A percentile compares a stretch with the other conserved stretches of the same genome.
phyloP scores from a whole-genome alignment of 2,329 filamentous ascomycete species.

The Fusarium newnesense region DNA sequence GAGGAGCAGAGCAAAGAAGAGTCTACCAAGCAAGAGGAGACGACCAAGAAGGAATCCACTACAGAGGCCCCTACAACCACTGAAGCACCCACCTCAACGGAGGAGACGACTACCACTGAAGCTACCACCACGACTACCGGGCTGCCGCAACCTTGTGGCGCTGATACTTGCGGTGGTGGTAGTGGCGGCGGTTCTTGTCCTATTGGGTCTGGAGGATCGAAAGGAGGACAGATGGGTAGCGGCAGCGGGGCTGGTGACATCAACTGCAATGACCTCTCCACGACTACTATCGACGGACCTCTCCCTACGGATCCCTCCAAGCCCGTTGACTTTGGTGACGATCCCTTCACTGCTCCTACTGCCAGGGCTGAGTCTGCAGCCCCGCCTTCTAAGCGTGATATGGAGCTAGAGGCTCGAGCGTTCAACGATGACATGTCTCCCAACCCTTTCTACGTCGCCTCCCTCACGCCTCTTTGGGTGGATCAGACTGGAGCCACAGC shows the following conservation, averaged over 20 bases:
- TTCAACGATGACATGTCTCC: slow-evolving; percentile 19
- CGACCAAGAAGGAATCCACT: slow-evolving; percentile 1
- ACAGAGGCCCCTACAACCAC: slow-evolving; percentile 1
- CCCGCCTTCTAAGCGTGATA: not conserved
- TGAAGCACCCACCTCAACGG: not conserved
- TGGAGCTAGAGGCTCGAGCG: not conserved
- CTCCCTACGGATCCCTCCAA: slow-evolving; percentile 7
- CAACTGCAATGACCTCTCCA: slow-evolving; percentile 14
- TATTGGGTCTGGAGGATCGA: slow-evolving; percentile 11
- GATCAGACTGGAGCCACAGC: slow-evolving; percentile 16
- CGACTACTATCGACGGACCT: slow-evolving; percentile 14
- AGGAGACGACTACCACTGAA: slow-evolving; percentile 25
- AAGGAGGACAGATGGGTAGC: slow-evolving; percentile 9
- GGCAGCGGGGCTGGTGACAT: not conserved
- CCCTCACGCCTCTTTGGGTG: slow-evolving; percentile 19
- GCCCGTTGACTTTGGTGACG: not conserved
- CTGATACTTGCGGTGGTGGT: slow-evolving; percentile 22
- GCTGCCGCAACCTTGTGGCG: slow-evolving; percentile 7
- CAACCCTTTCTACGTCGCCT: slow-evolving; percentile 18
- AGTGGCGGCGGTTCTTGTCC: slow-evolving; percentile 15
- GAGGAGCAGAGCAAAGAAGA: slow-evolving; percentile 22
- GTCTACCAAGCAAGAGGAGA: slow-evolving; percentile 18
- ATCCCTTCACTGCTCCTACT: slow-evolving; percentile 9
- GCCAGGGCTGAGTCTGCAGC: not conserved
- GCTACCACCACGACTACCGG: slow-evolving; percentile 11